Base-by-base conservation (phyloP, 345 rosid genomes). In the Syzygium jambos region DNA sequence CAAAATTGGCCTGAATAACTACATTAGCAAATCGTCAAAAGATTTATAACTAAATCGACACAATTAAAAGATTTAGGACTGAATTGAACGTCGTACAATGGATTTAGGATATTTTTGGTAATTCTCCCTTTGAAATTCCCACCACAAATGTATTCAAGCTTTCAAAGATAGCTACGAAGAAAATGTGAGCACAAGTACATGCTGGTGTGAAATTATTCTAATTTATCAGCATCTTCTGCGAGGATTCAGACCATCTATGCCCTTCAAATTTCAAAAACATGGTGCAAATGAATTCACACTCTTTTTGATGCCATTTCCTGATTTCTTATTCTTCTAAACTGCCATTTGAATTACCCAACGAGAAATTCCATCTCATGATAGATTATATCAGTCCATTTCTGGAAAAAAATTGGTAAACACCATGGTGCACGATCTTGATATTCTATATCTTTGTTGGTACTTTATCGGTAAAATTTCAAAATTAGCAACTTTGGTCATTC, bases 1-100 rank as follows among this genome's bases (percentile, higher is more conserved):
- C 11, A 65, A 65, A 30, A 30, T 65, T 30, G 11, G 10, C 4
- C 5, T 2, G 2, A 30, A 30, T 0, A 0, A 65, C 5, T 65
- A 29, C 4, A 16, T 30, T 30, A 4, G 11, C 23, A 65, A 65
- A 30, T 65, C 5, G 1, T 29, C 22, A 65, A 65, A 30, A 29
- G 0, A 0, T 29, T 30, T 65, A 30, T 0, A 3, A 29, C 6
- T 65, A 17, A 65, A 30, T 65, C 16, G 5, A 4, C 3, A 65
- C 5, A 15, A 65, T 65, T 15, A 16, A 29, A 29, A 30, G 2
- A 5, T 29, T 29, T 15, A 30, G 22, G 2, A 65, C 3, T 30
- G 2, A 30, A 65, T 30, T 65, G 11, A 9, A 0, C 5, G 9
- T 15, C 9, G 3, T 16, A 65, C 2, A 0, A 30, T 30, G 30